Evolutionary conservation across 768 basidiomycete genomes (phyloP).

Genomic region (Pseudohyphozyma bogoriensis): DNA sequence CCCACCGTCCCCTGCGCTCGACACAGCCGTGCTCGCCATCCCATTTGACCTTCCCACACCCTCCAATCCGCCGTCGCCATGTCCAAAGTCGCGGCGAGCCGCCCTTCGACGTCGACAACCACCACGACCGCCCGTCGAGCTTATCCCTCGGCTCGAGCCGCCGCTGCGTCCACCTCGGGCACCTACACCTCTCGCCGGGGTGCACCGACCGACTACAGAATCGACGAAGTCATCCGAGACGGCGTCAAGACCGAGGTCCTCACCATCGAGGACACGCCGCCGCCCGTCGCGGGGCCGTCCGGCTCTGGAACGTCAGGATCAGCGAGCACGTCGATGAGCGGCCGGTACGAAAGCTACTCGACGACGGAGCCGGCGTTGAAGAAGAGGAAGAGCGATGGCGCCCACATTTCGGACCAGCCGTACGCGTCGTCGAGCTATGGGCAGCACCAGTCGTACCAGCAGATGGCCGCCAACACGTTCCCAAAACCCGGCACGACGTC

Average conservation of each 20-base stretch:
- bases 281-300: background rate
- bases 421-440: constrained; percentile 2
- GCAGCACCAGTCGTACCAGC: too few relatives aligned
- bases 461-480: too few relatives aligned
- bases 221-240: constrained; percentile 11
- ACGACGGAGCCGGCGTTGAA: constrained; percentile 11
- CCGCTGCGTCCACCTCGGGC: background rate
- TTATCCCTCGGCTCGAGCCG: background rate
- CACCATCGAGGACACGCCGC: constrained; percentile 28
- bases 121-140: background rate
- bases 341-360: background rate
- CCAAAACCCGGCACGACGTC: too few relatives aligned
- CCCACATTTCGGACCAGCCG: background rate
- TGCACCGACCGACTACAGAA: constrained; percentile 8
- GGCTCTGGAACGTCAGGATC: background rate
- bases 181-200: background rate
- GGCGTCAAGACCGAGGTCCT: constrained; percentile 22
- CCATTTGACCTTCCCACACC: too few relatives aligned
- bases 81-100: background rate
- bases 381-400: constrained; percentile 21
- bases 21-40: too few relatives aligned
- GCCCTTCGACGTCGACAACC: too few relatives aligned
- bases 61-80: background rate
- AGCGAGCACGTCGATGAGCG: background rate
- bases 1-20: too few relatives aligned